A percentile compares a stretch with the other conserved stretches of the same genome.
Conservation (phyloP, 2,329 filamentous ascomycete species). For the Didymella pinodella region DNA sequence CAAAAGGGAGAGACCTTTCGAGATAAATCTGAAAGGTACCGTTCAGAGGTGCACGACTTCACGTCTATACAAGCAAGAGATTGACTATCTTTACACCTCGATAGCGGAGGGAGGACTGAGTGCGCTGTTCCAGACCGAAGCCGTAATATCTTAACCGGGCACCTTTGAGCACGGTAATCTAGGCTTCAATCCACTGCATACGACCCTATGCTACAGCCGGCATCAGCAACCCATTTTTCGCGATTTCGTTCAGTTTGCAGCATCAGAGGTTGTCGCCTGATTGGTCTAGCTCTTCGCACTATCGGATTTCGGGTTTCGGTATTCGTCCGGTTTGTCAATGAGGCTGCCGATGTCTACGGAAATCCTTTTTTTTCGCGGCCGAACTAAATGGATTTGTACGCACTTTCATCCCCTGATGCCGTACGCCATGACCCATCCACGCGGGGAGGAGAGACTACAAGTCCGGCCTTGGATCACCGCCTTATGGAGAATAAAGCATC, state of each 20-base stretch:
- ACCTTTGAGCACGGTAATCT: background rate
- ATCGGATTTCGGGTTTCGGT: slow-evolving; percentile 8
- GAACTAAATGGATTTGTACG: background rate
- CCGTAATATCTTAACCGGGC: background rate
- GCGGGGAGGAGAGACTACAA: background rate
- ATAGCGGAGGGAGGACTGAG: slow-evolving; percentile 18
- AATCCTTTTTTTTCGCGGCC: background rate
- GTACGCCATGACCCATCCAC: background rate
- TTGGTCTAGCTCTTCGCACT: background rate
- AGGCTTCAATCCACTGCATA: background rate
- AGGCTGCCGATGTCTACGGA: background rate
- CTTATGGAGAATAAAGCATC: background rate
- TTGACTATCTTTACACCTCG: slow-evolving; percentile 56
- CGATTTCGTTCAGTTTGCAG: background rate
- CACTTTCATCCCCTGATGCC: background rate
- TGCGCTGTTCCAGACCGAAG: slow-evolving; percentile 24
- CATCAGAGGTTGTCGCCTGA: background rate
- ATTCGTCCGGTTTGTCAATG: background rate
- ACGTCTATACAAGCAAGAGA: slow-evolving; percentile 56
- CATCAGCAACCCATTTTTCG: background rate
- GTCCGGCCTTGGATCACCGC: background rate
- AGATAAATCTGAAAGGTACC: slow-evolving; percentile 57
- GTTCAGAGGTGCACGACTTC: slow-evolving; percentile 55
- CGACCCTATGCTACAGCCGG: background rate
- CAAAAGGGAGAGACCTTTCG: slow-evolving; percentile 55